Percentiles rank a stretch among this genome's conserved stretches.
phyloP scores from a whole-genome alignment of 2,329 filamentous ascomycete genomes.

The Coniochaeta sp. region DNA sequence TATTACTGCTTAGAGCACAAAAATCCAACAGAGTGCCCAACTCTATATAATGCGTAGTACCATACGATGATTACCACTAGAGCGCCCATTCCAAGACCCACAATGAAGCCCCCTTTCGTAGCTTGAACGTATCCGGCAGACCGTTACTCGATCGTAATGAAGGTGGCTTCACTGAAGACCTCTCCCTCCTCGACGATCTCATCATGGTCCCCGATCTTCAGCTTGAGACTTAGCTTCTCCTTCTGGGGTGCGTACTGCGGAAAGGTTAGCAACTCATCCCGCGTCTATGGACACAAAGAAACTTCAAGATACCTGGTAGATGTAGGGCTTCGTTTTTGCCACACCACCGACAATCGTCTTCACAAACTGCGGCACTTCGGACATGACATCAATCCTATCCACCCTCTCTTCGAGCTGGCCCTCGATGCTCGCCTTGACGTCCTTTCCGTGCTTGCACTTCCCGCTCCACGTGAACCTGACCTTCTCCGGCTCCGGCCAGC shows the following conservation, averaged over 20 bases:
- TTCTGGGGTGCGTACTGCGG: conserved; percentile 60
- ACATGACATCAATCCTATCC: conserved; percentile 92
- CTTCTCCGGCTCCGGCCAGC: conserved; percentile 80
- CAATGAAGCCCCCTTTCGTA: background rate
- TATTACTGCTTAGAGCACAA: background rate
- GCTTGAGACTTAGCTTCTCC: conserved; percentile 62
- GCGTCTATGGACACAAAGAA: background rate
- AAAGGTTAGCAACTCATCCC: conserved; percentile 13
- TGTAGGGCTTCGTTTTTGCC: conserved; percentile 91
- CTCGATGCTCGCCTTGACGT: conserved; percentile 61
- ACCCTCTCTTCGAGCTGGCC: conserved; percentile 59
- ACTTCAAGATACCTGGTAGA: conserved; percentile 68
- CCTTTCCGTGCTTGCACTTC: conserved; percentile 67
- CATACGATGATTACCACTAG: background rate
- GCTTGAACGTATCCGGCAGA: background rate
- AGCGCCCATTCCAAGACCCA: background rate
- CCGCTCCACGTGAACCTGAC: conserved; percentile 74
- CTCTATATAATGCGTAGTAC: background rate
- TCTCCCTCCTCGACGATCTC: conserved; percentile 70
- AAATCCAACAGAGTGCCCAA: background rate
- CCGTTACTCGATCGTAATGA: conserved; percentile 60
- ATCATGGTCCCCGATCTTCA: conserved; percentile 70
- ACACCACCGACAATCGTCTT: conserved; percentile 87
- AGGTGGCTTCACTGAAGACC: conserved; percentile 88
- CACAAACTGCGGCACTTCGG: conserved; percentile 89